Conservation (phyloP, 73 alveolate species). For the Blepharisma stoltei region DNA sequence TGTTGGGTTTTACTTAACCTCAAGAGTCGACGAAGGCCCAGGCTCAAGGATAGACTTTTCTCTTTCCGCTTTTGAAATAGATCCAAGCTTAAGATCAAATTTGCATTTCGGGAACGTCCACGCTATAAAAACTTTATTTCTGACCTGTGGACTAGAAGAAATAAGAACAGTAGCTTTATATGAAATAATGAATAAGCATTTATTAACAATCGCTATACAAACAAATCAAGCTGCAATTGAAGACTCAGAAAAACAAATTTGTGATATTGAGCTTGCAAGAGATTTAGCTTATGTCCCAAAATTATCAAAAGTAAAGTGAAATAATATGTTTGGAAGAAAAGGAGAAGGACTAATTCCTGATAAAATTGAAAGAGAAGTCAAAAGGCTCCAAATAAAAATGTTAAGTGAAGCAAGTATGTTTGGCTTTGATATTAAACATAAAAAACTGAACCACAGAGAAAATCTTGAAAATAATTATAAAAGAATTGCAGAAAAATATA, state of each 20-base stretch:
- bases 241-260: slow-evolving; percentile 39
- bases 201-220: slow-evolving; percentile 36
- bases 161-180: slow-evolving; percentile 53
- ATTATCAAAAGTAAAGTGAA: slow-evolving; percentile 29
- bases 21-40: slow-evolving; percentile 55
- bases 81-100: slow-evolving; percentile 39
- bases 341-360: slow-evolving; percentile 54
- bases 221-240: slow-evolving; percentile 36
- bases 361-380: slow-evolving; percentile 25
- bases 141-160: slow-evolving; percentile 59
- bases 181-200: slow-evolving; percentile 41
- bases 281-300: slow-evolving; percentile 36
- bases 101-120: slow-evolving; percentile 51
- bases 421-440: neutral
- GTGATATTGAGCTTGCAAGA: slow-evolving; percentile 46
- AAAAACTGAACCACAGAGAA: slow-evolving; percentile 12
- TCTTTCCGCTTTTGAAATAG: slow-evolving; percentile 53
- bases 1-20: neutral
- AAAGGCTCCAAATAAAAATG: slow-evolving; percentile 29
- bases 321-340: slow-evolving; percentile 31
- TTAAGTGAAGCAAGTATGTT: slow-evolving; percentile 37
- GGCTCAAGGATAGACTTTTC: slow-evolving; percentile 42
- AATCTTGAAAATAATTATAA: neutral
- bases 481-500: slow-evolving; percentile 6
- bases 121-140: slow-evolving; percentile 37